phyloP scores from a whole-genome alignment of 768 basidiomycete species.

The Boletus sp. region DNA sequence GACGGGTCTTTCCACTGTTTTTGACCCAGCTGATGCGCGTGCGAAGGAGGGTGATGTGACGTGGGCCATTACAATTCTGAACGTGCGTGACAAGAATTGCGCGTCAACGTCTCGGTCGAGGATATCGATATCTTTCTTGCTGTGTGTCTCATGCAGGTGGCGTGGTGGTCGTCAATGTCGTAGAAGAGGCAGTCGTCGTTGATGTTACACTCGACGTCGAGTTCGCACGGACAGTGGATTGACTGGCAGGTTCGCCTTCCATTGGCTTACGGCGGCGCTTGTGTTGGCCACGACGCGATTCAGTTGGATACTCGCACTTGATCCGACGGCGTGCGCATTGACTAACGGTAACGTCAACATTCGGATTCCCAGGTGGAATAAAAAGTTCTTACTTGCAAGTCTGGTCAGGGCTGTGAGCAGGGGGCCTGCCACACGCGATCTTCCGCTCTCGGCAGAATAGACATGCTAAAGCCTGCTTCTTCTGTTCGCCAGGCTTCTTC shows the following conservation, averaged over 20 bases:
- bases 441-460: constrained; percentile 49
- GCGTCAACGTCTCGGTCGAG: background rate
- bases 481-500: constrained; percentile 37
- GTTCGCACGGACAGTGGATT: constrained; percentile 21
- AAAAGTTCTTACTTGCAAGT: constrained; percentile 45
- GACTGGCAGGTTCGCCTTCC: constrained; percentile 24
- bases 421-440: constrained; percentile 47
- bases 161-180: constrained; percentile 19
- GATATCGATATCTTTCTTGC: constrained; percentile 8
- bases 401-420: constrained; percentile 34
- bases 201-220: constrained; percentile 16
- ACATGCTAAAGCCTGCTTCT: constrained; percentile 47
- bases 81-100: constrained; percentile 8
- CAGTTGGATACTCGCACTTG: constrained; percentile 47
- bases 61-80: constrained; percentile 9
- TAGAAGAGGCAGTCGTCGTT: constrained; percentile 14
- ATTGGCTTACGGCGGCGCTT: constrained; percentile 34
- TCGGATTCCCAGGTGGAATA: constrained; percentile 3
- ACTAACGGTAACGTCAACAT: constrained; percentile 29
- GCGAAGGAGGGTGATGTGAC: constrained; percentile 4
- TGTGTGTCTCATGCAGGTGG: constrained; percentile 17
- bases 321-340: constrained; percentile 47
- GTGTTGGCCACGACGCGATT: constrained; percentile 47
- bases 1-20: constrained; percentile 15
- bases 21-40: constrained; percentile 8